Evolutionary conservation across 2,329 filamentous ascomycete species (phyloP).

Genomic region (Cordyceps fumosorosea): DNA sequence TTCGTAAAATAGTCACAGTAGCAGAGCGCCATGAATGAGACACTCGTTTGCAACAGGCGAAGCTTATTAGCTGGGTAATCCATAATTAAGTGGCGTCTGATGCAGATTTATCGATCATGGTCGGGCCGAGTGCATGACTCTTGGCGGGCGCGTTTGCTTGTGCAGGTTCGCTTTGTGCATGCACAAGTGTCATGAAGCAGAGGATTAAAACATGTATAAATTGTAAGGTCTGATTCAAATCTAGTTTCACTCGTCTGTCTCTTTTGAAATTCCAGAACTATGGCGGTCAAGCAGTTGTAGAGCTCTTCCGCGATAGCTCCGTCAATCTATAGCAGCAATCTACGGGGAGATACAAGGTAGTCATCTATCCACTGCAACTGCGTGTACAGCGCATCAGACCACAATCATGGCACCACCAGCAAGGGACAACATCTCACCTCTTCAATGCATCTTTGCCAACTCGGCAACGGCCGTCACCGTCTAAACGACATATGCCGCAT

Average conservation of each 20-base stretch:
- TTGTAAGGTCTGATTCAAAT: too few relatives aligned
- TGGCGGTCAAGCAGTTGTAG: not conserved
- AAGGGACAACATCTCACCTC: not conserved
- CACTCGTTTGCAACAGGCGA: not conserved
- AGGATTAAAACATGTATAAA: too few relatives aligned
- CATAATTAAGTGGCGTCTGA: not conserved
- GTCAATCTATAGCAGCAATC: not conserved
- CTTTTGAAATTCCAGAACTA: not conserved
- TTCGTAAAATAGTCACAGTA: too few relatives aligned
- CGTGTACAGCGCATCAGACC: not conserved
- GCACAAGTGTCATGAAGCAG: too few relatives aligned
- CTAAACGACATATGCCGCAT: not conserved
- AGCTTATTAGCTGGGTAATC: not conserved
- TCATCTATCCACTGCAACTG: not conserved
- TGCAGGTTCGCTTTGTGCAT: too few relatives aligned
- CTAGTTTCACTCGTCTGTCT: too few relatives aligned
- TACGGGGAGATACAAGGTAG: too few relatives aligned
- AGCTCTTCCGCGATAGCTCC: not conserved
- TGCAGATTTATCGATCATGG: not conserved
- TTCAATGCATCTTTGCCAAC: not conserved
- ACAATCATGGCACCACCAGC: not conserved
- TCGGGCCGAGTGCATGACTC: not conserved
- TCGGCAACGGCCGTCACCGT: not conserved
- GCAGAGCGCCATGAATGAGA: not conserved
- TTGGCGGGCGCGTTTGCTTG: too few relatives aligned